Conservation (phyloP, 2,329 filamentous ascomycete genomes). For the Fusarium avenaceum region DNA sequence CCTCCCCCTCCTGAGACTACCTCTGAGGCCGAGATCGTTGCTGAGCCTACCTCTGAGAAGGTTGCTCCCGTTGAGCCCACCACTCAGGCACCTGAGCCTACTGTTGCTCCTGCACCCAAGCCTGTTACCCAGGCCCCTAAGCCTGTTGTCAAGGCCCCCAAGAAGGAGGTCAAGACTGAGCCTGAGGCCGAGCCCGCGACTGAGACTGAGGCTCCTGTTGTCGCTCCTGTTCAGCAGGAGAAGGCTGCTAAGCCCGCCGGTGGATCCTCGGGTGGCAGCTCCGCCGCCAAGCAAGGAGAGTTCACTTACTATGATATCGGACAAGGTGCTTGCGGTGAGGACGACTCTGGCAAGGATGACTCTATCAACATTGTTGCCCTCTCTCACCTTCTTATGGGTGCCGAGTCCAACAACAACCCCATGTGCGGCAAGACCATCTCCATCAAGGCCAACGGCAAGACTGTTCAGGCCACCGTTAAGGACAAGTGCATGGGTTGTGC, state of each 20-base stretch:
- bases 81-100: slow-evolving; percentile 28
- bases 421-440: slow-evolving; percentile 78
- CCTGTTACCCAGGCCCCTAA: slow-evolving; percentile 18
- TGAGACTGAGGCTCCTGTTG: slow-evolving; percentile 31
- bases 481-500: slow-evolving; percentile 84
- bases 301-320: slow-evolving; percentile 82
- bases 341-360: slow-evolving; percentile 69
- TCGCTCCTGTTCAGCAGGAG: slow-evolving; percentile 31
- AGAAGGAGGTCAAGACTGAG: slow-evolving; percentile 12
- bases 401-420: slow-evolving; percentile 74
- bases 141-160: slow-evolving; percentile 21
- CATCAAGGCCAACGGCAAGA: slow-evolving; percentile 72
- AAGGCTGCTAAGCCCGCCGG: slow-evolving; percentile 38
- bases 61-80: slow-evolving; percentile 45
- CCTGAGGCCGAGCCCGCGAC: slow-evolving; percentile 10
- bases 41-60: slow-evolving; percentile 30
- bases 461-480: slow-evolving; percentile 69
- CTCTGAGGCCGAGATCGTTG: slow-evolving; percentile 18
- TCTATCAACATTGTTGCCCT: slow-evolving; percentile 77
- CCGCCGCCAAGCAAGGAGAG: slow-evolving; percentile 66
- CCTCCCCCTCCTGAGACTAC: slow-evolving; percentile 39
- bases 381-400: slow-evolving; percentile 73
- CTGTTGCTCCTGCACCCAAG: slow-evolving; percentile 25
- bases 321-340: slow-evolving; percentile 73
- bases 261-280: slow-evolving; percentile 30